Conservation (phyloP, 306 rosid genomes). For the Senna tora region DNA sequence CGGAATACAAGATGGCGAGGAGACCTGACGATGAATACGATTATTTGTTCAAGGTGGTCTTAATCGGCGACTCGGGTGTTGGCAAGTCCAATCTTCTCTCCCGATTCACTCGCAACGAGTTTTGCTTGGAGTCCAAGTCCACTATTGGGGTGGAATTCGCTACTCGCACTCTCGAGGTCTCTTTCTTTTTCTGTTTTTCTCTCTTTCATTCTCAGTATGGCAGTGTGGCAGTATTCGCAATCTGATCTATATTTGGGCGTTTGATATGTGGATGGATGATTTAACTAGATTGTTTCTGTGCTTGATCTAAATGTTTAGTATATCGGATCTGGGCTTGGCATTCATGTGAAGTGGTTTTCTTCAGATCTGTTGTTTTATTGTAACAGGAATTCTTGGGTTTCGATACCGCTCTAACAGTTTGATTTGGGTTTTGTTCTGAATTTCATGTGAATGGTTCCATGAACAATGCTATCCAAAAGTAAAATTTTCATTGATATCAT, state of each 20-base stretch:
- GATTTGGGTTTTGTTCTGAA: slow-evolving; percentile 1
- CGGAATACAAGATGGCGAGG: slow-evolving; percentile 50
- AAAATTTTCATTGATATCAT: not conserved
- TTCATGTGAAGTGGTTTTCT: not conserved
- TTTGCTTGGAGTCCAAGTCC: slow-evolving; percentile 91
- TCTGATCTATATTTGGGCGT: slow-evolving; percentile 2
- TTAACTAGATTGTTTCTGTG: not conserved
- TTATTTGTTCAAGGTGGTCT: slow-evolving; percentile 88
- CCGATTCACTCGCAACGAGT: slow-evolving; percentile 98
- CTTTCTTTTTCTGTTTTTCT: slow-evolving; percentile 10
- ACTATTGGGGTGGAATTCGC: slow-evolving; percentile 98
- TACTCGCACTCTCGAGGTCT: slow-evolving; percentile 90
- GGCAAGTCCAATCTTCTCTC: slow-evolving; percentile 95
- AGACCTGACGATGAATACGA: slow-evolving; percentile 90
- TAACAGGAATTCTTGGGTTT: slow-evolving; percentile 1
- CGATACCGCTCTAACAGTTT: not conserved
- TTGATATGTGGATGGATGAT: not conserved
- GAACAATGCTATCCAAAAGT: not conserved
- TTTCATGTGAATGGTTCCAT: not conserved
- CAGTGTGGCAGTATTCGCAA: not conserved
- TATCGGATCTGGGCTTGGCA: slow-evolving; percentile 29
- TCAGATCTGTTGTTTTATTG: slow-evolving; percentile 15
- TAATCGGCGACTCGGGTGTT: slow-evolving; percentile 95
- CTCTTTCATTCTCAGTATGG: not conserved
- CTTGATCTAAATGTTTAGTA: slow-evolving; percentile 3